A percentile compares a stretch with the other conserved stretches of the same genome.
Conservation (phyloP, 306 rosid genomes). For the Lotus japonicus region DNA sequence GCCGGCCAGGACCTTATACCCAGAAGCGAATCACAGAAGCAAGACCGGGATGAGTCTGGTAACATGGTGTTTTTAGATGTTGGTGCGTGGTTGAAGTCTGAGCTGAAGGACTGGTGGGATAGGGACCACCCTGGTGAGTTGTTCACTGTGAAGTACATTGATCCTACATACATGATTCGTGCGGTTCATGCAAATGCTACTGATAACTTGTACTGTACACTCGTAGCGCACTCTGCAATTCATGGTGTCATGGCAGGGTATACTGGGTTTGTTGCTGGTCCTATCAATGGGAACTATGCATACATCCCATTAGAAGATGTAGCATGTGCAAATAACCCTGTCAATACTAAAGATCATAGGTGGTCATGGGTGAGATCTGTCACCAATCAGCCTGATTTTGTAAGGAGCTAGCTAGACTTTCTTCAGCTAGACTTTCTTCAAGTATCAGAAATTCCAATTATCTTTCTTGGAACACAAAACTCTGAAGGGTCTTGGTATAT, state of each 20-base stretch:
- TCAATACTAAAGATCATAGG: slow-evolving; percentile 53
- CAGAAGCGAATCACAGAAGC: slow-evolving; percentile 50
- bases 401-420: background rate
- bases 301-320: slow-evolving; percentile 80
- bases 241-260: slow-evolving; percentile 91
- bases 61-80: slow-evolving; percentile 65
- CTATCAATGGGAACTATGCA: slow-evolving; percentile 60
- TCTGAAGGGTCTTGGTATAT: background rate
- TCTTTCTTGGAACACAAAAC: background rate
- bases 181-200: slow-evolving; percentile 81
- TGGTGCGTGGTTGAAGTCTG: slow-evolving; percentile 79
- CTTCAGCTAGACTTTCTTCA: too few species aligned
- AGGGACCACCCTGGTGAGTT: slow-evolving; percentile 61
- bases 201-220: slow-evolving; percentile 71
- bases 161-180: slow-evolving; percentile 89
- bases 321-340: slow-evolving; percentile 55
- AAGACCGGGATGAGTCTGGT: slow-evolving; percentile 77
- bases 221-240: slow-evolving; percentile 75
- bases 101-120: slow-evolving; percentile 73
- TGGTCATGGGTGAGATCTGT: slow-evolving; percentile 98
- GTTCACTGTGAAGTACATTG: slow-evolving; percentile 63
- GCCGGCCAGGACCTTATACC: slow-evolving; percentile 75
- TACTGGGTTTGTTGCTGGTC: slow-evolving; percentile 79
- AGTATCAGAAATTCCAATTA: background rate
- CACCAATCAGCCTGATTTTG: slow-evolving; percentile 80